phyloP scores from a whole-genome alignment of 2,329 filamentous ascomycete species.

The Metarhizium robertsii region DNA sequence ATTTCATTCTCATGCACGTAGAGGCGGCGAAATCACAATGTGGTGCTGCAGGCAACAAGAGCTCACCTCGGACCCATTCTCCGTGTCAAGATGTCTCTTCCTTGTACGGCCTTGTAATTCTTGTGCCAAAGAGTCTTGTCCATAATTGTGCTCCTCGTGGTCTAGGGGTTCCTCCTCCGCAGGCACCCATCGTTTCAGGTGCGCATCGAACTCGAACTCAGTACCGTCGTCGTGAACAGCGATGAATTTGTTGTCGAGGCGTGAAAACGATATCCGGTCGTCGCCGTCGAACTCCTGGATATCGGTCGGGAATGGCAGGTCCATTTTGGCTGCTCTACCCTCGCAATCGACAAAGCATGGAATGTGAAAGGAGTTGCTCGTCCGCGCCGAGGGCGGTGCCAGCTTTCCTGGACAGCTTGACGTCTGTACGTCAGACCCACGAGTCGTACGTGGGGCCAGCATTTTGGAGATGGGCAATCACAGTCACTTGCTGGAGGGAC shows the following conservation, averaged over 20 bases:
- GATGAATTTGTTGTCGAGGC: conserved; percentile 69
- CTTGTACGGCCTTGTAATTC: conserved; percentile 12
- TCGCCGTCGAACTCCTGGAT: conserved; percentile 65
- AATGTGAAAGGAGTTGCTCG: background rate
- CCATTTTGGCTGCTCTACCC: conserved; percentile 15
- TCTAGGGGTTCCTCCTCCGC: conserved; percentile 39
- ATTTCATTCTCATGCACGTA: conserved; percentile 12
- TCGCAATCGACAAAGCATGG: background rate
- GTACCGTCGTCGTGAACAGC: conserved; percentile 76
- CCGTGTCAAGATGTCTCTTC: conserved; percentile 34
- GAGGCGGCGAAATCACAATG: background rate
- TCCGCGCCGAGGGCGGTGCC: background rate
- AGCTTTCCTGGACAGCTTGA: background rate
- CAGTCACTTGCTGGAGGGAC: background rate
- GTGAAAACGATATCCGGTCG: conserved; percentile 80
- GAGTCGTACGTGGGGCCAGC: conserved; percentile 1
- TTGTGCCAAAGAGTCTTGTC: background rate
- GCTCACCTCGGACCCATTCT: conserved; percentile 34
- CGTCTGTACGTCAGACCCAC: conserved; percentile 3
- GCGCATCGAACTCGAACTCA: conserved; percentile 74
- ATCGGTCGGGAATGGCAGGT: conserved; percentile 44
- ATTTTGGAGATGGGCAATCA: background rate
- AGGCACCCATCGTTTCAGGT: conserved; percentile 66
- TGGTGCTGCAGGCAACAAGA: background rate
- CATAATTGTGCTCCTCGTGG: conserved; percentile 7